These are phyloP conservation scores for Plasmopara viticola DNA, from an alignment of 352 stramenopile genomes.

Conservation along the genomic window DNA sequence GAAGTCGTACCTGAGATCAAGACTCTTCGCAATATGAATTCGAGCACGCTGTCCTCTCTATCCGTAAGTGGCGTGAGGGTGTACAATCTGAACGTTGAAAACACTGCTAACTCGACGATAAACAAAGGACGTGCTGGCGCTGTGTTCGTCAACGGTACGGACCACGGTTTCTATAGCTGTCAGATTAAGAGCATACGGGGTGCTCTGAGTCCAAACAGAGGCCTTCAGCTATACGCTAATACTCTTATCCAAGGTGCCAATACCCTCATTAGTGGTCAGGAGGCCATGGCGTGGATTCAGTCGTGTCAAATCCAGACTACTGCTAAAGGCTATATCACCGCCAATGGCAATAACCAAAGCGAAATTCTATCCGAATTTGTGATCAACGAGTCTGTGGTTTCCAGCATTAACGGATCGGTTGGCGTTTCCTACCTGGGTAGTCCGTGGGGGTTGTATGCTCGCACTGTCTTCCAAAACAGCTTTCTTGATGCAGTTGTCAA, in stretches of 20 bases:
- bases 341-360: conserved; percentile 7
- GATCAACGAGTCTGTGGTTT: no score
- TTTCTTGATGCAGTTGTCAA: conserved; percentile 7
- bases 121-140: conserved; percentile 19
- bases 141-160: conserved; percentile 19
- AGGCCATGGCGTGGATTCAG: no score
- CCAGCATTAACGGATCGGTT: no score
- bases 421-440: background rate
- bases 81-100: conserved; percentile 18
- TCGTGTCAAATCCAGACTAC: conserved; percentile 24
- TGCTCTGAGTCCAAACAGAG: conserved; percentile 17
- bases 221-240: conserved; percentile 16
- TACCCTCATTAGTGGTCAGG: no score
- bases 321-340: conserved; percentile 20
- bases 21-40: conserved; percentile 1
- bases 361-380: no score
- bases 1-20: conserved; percentile 5
- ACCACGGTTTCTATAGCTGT: no score
- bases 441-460: conserved; percentile 8
- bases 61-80: conserved; percentile 9
- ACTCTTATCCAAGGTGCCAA: conserved; percentile 22
- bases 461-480: conserved; percentile 13
- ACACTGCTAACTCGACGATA: conserved; percentile 21
- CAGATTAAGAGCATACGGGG: conserved; percentile 21
- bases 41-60: conserved; percentile 11